Evolutionary conservation across 768 basidiomycete species (phyloP), one percentile per base, ranked within the genome.

Genomic region (Omphalotus guepiniiformis): DNA sequence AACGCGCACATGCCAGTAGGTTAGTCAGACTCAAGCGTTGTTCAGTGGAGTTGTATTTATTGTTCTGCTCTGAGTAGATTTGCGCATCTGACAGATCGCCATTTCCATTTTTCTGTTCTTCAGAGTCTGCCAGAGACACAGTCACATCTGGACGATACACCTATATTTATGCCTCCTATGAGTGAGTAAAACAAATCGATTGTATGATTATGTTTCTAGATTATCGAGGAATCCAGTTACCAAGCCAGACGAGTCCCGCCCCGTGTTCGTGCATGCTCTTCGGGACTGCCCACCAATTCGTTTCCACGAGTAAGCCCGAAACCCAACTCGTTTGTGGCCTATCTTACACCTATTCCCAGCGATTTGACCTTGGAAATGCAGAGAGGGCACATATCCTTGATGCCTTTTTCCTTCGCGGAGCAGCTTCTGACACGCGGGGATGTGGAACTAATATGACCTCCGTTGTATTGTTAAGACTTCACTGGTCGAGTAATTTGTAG

Each of bases 221-320:
- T 41, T 35, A 23, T 23, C 26, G 16, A 6, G 18, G 39, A 3
- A 41, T 47, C 5, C 61, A 96, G 93, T 93, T 12, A 73, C 84
- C 0, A 73, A 80, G 57, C 93, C 93, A 8, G 85, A 93, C 56
- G 83, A 79, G 59, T 72, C 79, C 2, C 73, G 75, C 0, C 83
- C 90, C 0, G 90, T 96, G 0, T 89, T 95, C 58, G 82, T 88
- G 2, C 87, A 84, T 59, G 92, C 91, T 13, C 71, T 83, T 21
- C 72, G 75, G 51, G 73, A 75, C 47, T 94, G 88, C 67, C 80
- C 82, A 7, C 79, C 76, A 3, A 72, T 84, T 48, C 70, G 70
- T 42, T 61, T 85, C n/a, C 85, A 83, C 6, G 84, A 88, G 87
- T 89, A 55, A 42, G 84, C 67, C 13, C 5, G 38, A 4, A 25